phyloP scores from a whole-genome alignment of 75 land plant genomes.

The Cryptomeria japonica region DNA sequence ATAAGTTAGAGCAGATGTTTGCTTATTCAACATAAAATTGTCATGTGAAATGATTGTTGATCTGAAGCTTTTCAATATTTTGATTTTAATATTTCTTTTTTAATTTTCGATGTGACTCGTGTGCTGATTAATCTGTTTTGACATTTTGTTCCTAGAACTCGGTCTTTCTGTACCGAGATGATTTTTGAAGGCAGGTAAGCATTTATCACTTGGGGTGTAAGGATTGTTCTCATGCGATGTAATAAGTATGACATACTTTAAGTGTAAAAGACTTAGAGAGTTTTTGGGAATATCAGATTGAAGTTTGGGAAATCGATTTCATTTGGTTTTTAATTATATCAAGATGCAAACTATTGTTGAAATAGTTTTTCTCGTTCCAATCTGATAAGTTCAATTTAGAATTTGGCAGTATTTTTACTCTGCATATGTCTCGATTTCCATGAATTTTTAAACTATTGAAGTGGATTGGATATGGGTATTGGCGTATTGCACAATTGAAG shows the following conservation, averaged over 20 bases:
- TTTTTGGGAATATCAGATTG: background rate
- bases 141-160: background rate
- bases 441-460: background rate
- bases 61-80: background rate
- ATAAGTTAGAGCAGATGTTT: too few relatives aligned
- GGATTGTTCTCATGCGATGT: background rate
- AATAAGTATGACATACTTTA: background rate
- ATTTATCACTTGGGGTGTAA: background rate
- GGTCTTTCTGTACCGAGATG: slow-evolving; percentile 10
- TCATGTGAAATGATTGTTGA: background rate
- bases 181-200: background rate
- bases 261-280: background rate
- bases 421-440: background rate
- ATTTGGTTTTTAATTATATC: background rate
- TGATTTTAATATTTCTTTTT: background rate
- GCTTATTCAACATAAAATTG: background rate
- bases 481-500: background rate
- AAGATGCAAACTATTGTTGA: background rate
- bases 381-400: background rate
- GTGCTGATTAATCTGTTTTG: slow-evolving; percentile 5
- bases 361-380: background rate
- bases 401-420: background rate
- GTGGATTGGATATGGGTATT: background rate
- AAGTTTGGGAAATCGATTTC: background rate
- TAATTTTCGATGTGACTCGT: background rate